Base-by-base conservation (phyloP, 768 basidiomycete species). In the Dendrothele bispora region DNA sequence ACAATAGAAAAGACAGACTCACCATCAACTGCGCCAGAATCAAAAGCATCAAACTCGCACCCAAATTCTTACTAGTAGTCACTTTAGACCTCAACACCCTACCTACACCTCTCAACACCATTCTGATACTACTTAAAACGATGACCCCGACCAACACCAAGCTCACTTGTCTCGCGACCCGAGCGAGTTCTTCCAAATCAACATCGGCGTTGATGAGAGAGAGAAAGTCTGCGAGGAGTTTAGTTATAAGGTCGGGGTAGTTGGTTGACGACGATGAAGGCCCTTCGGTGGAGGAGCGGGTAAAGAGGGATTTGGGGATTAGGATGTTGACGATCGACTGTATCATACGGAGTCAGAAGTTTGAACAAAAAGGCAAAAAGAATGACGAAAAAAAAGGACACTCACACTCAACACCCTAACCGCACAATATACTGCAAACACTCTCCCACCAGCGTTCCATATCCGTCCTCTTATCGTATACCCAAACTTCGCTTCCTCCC, bases 11-110 rank as follows among this genome's bases (percentile, higher is more conserved):
- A 25, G 29, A 20, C 36, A 20, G 12, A 58, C 74, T 27, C 54
- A 89, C 90, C 90, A 93, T 91, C 39, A 93, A 72, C 60, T 93
- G 89, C 6, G 89, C 85, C 20, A 93, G 74, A 8, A 86, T 64
- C 25, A 93, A 76, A 21, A 92, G 63, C 78, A 92, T 85, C 34
- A 92, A 66, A 4, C 86, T 86, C 4, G 87, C 86, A 27, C 84
- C 84, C 6, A 87, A 71, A 44, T 78, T 87, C 27, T 81, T 75
- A 32, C 30, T 32, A 10, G 30, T 32, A 27, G 83, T 83, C 15
- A 87, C 78, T 45, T 77, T 78, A n/a, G 46, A 47, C n/a, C n/a
- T n/a, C 28, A 89, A 67, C 0, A 77, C 86, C 55, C 81, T 68
- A 0, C 84, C 81, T 20, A 84, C 88, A 11, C 84, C 84, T 15